Conservation (phyloP, 345 rosid species). For the Heritiera fomes region DNA sequence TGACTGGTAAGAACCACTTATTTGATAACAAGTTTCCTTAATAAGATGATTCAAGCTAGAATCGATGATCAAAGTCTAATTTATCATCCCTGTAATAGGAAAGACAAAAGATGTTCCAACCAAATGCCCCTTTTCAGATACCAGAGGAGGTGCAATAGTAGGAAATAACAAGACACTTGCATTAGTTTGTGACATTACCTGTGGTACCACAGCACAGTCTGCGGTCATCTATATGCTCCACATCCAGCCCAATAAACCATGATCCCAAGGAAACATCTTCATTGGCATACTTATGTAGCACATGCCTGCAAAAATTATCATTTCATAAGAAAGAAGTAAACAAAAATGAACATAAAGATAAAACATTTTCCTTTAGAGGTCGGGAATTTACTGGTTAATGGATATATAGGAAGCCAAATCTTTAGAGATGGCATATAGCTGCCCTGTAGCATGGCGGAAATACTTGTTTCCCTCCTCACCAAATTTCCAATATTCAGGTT, state of each 20-base stretch:
- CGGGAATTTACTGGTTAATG: slow-evolving; percentile 69
- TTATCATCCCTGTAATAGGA: not conserved
- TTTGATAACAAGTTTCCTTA: not conserved
- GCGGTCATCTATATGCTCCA: slow-evolving; percentile 90
- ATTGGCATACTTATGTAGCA: slow-evolving; percentile 86
- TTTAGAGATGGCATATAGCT: slow-evolving; percentile 84
- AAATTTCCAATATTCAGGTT: slow-evolving; percentile 96
- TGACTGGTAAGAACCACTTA: not conserved
- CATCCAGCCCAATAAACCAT: slow-evolving; percentile 96
- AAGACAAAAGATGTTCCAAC: not conserved
- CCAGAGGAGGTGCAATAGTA: not conserved
- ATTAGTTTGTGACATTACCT: slow-evolving; percentile 48
- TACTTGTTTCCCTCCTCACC: slow-evolving; percentile 96
- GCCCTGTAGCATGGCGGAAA: slow-evolving; percentile 97
- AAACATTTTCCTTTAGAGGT: not conserved
- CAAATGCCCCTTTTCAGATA: not conserved
- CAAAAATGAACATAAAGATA: not conserved
- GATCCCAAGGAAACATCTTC: slow-evolving; percentile 97
- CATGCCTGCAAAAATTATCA: slow-evolving; percentile 51
- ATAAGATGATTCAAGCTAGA: too few species aligned
- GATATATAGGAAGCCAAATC: slow-evolving; percentile 88
- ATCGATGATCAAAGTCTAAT: not conserved
- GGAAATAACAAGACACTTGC: not conserved
- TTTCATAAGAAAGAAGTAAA: slow-evolving; percentile 22
- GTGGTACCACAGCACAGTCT: slow-evolving; percentile 96